phyloP scores from a whole-genome alignment of 345 rosid genomes.

The Eucalyptus microcorys region DNA sequence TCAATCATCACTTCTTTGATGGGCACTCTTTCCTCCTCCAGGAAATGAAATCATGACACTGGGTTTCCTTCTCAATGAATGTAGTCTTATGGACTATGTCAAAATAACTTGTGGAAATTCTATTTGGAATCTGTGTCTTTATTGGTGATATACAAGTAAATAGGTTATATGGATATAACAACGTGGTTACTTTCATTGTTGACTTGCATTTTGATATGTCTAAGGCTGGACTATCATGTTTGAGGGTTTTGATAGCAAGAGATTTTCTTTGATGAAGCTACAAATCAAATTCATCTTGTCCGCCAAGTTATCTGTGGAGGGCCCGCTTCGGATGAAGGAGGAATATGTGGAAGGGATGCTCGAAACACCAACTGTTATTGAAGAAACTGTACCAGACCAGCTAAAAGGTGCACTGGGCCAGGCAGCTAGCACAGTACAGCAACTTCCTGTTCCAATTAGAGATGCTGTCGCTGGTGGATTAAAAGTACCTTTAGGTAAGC shows the following conservation, averaged over 20 bases:
- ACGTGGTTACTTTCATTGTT: not conserved
- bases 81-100: not conserved
- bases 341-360: conserved; percentile 74
- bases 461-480: conserved; percentile 61
- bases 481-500: conserved; percentile 78
- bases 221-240: not conserved
- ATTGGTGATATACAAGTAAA: not conserved
- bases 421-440: conserved; percentile 56
- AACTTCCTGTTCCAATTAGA: conserved; percentile 67
- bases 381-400: conserved; percentile 79
- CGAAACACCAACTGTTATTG: conserved; percentile 69
- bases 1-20: not conserved
- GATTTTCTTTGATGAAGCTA: conserved; percentile 37
- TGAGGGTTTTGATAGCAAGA: not conserved
- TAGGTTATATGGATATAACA: not conserved
- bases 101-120: not conserved
- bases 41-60: not conserved
- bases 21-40: not conserved
- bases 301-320: conserved; percentile 68
- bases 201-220: not conserved
- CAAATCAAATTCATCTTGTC: conserved; percentile 63
- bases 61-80: not conserved
- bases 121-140: not conserved
- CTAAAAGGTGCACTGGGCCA: conserved; percentile 67
- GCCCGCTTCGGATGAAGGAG: conserved; percentile 89